A percentile compares a stretch with the other conserved stretches of the same genome.
These are phyloP conservation scores for Wickerhamomyces mucosus DNA, from an alignment of 805 yeast species.

Conservation along the genomic window DNA sequence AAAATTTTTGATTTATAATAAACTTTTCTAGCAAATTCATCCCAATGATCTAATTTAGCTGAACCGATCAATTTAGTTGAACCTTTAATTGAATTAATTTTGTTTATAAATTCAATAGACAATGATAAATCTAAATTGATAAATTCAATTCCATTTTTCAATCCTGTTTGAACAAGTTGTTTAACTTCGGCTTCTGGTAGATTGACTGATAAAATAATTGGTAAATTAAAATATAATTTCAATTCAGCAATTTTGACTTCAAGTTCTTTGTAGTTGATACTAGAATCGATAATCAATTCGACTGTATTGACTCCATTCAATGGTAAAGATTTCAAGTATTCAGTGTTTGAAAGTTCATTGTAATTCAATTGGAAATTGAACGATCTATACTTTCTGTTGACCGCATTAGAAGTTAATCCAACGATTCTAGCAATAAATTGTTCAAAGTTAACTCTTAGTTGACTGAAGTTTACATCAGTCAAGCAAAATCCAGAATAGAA, in stretches of 20 bases:
- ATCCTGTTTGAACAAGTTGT: constrained; percentile 47
- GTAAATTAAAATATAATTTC: constrained; percentile 55
- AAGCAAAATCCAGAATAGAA: constrained; percentile 72
- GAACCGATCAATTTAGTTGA: constrained; percentile 74
- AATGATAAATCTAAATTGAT: constrained; percentile 72
- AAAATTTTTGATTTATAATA: constrained; percentile 57
- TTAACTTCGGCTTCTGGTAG: constrained; percentile 28
- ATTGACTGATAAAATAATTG: constrained; percentile 71
- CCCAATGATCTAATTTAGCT: constrained; percentile 28
- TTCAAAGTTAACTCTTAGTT: constrained; percentile 49
- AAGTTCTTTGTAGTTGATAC: constrained; percentile 44
- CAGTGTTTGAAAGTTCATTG: constrained; percentile 29
- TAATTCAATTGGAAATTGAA: constrained; percentile 66
- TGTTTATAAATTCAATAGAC: constrained; percentile 45
- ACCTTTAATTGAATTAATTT: constrained; percentile 42
- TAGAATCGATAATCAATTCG: constrained; percentile 60
- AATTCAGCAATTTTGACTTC: constrained; percentile 64
- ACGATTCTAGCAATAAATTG: constrained; percentile 51
- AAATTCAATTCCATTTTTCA: constrained; percentile 70
- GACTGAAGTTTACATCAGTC: constrained; percentile 40
- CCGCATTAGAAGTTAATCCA: constrained; percentile 33
- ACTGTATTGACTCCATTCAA: constrained; percentile 72
- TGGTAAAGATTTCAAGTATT: background rate
- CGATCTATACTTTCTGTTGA: constrained; percentile 34
- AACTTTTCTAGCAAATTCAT: background rate